These are phyloP conservation scores for Musa troglodytarum DNA, from an alignment of 176 grass and related monocot species.

Conservation along the genomic window DNA sequence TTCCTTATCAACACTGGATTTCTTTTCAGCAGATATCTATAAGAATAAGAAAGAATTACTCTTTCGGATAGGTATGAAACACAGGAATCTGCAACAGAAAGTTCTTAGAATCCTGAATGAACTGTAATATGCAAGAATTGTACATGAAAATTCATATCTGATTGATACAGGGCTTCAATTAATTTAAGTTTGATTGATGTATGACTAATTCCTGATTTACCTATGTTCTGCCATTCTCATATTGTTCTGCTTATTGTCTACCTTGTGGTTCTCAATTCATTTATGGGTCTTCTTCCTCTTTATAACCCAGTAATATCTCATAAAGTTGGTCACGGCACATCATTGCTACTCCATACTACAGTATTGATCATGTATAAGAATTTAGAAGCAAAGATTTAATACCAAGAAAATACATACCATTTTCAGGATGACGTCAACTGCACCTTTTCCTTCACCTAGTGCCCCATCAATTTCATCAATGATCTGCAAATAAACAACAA, in stretches of 20 bases:
- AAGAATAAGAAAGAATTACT: slow-evolving; percentile 9
- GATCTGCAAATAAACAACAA: slow-evolving; percentile 37
- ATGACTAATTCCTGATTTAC: neutral
- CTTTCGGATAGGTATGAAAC: neutral
- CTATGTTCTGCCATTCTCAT: neutral
- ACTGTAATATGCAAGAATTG: neutral
- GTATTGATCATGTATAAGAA: neutral
- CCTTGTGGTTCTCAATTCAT: neutral
- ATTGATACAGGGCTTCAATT: neutral
- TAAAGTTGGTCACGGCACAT: neutral
- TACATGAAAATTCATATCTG: neutral
- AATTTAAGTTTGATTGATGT: neutral
- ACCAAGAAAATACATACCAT: slow-evolving; percentile 37
- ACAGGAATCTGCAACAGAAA: neutral
- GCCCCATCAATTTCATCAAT: slow-evolving; percentile 99
- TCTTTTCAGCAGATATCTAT: slow-evolving; percentile 77
- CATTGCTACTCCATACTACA: neutral
- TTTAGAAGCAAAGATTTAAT: neutral
- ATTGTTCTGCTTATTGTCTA: neutral
- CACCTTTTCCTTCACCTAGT: slow-evolving; percentile 87
- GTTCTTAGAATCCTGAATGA: neutral
- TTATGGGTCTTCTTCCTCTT: neutral
- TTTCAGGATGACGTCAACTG: slow-evolving; percentile 86
- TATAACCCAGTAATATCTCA: neutral
- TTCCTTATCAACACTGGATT: slow-evolving; percentile 41